phyloP scores from a whole-genome alignment of 208 protist species.

The Leishmania guyanensis region DNA sequence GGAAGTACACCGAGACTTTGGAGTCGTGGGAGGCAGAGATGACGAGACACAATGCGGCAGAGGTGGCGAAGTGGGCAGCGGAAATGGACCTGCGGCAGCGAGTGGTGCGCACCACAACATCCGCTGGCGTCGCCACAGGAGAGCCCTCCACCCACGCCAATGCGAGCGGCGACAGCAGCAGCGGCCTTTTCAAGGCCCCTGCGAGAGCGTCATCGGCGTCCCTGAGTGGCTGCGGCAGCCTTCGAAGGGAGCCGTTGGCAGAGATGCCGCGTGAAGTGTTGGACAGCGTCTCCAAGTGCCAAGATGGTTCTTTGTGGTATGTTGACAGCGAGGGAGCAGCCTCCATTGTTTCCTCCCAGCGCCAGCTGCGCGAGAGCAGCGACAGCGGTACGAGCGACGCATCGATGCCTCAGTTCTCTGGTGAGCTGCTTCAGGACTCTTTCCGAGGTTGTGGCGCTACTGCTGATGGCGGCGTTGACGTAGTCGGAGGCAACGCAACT shows the following conservation, averaged over 20 bases:
- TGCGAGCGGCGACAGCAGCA: background rate
- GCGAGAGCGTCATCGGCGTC: too few relatives aligned
- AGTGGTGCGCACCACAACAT: background rate
- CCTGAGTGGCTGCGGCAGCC: background rate
- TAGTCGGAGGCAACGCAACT: background rate
- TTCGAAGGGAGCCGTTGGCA: too few relatives aligned
- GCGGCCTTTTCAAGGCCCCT: background rate
- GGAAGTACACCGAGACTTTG: slow-evolving; percentile 6
- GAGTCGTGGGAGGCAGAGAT: slow-evolving; percentile 10
- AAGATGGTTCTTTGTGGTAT: background rate
- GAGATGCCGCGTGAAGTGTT: background rate
- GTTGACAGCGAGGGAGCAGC: background rate
- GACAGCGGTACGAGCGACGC: background rate
- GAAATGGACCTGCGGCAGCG: background rate
- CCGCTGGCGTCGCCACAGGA: background rate
- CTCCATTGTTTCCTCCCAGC: background rate
- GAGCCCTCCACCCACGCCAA: background rate
- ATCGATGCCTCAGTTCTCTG: background rate
- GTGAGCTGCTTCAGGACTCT: background rate
- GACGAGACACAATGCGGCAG: background rate
- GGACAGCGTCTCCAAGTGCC: background rate
- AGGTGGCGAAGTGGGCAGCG: background rate
- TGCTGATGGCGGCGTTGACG: background rate
- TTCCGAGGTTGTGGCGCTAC: background rate
- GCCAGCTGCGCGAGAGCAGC: background rate